Evolutionary conservation across 352 stramenopile genomes (phyloP), one percentile per base, ranked within the genome.

Genomic region (Globisporangium ultimum): DNA sequence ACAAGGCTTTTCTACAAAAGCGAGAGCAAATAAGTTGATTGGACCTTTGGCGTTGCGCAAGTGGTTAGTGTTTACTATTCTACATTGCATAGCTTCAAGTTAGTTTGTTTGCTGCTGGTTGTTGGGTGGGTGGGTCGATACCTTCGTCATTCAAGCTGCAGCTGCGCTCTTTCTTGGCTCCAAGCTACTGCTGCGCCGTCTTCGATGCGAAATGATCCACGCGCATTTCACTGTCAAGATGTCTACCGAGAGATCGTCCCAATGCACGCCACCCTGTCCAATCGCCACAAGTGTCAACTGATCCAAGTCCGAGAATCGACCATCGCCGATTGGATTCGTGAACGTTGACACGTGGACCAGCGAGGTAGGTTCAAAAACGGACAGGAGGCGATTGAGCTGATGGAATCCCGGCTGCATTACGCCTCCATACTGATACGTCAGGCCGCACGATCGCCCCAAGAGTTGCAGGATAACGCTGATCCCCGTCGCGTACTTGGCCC

Each of bases 321-420:
- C 66, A n/a, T 72, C 61, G 21, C 53, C 66, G 36, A 67, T 72
- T 3, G 61, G 46, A 9, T 43, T 42, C 9, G 53, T 24, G 15
- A 58, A 47, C 21, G 47, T 46, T 14, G 45, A 43, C 24, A 56
- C 38, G 32, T 59, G 65, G 17, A 59, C 55, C 9, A 61, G 34
- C 17, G 42, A 21, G 14, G 58, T 45, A 2, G 58, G 58, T 47
- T 81, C 55, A 40, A 76, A 80, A 7, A 82, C 66, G 9, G 66
- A 74, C 22, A 87, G 68, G 21, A 90, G 34, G 9, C 66, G 71
- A 55, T 87, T 89, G 74, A 90, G 80, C 22, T 89, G 69, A 40
- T 84, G 70, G 62, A 92, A 89, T 7, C 76, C 78, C 13, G 76
- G 67, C 15, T 63, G 63, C 80, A 90, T 86, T 56, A 90, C 80